Percentiles rank a stretch among this genome's conserved stretches.
Evolutionary conservation across 73 alveolate genomes (phyloP).

Genomic region (Paramecium sonneborni): DNA sequence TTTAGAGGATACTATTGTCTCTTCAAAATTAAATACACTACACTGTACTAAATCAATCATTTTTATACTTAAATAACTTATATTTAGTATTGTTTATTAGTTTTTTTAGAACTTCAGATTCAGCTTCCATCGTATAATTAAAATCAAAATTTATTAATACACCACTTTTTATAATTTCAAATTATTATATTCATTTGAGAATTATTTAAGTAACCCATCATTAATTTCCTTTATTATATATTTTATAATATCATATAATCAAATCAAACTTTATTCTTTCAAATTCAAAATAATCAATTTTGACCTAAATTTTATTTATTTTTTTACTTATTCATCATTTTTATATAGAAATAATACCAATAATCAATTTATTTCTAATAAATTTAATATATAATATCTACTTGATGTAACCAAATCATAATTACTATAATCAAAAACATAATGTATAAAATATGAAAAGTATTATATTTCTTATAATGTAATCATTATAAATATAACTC

Average conservation of each 20-base stretch:
- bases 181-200: neutral
- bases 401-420: neutral
- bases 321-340: neutral
- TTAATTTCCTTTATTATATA: neutral
- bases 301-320: neutral
- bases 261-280: neutral
- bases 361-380: neutral
- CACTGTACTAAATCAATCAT: neutral
- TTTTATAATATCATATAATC: neutral
- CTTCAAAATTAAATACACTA: neutral
- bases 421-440: neutral
- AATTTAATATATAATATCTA: neutral
- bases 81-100: neutral
- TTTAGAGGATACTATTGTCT: neutral
- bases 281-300: neutral
- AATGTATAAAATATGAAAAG: neutral
- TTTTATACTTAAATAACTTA: neutral
- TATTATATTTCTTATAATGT: neutral
- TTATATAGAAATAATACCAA: neutral
- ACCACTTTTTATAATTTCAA: neutral
- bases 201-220: neutral
- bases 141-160: neutral
- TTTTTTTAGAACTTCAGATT: neutral
- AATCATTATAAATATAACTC: neutral
- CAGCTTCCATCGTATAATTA: neutral